Conservation (phyloP, 495 filamentous ascomycete species). For the Hypoxylon perforatum region DNA sequence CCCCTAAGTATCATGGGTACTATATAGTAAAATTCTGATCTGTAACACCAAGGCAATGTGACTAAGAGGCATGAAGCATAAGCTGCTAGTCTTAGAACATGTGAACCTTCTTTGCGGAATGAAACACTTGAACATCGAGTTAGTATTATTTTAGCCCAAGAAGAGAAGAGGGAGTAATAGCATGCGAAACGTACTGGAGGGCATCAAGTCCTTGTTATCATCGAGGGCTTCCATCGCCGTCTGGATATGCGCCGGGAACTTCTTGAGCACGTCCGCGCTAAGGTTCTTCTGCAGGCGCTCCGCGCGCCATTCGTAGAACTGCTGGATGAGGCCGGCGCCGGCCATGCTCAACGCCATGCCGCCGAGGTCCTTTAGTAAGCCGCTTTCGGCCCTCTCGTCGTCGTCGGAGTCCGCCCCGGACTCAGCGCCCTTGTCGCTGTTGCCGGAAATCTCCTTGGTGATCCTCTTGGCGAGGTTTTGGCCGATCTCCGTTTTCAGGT, state of each 20-base stretch:
- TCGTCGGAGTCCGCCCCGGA: conserved; percentile 41
- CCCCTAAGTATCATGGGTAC: too few relatives aligned
- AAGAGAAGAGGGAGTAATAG: conserved; percentile 12
- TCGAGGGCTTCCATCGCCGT: conserved; percentile 51
- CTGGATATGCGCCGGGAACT: conserved; percentile 47
- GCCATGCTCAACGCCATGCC: conserved; percentile 40
- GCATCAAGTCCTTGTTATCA: conserved; percentile 52
- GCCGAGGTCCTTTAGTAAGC: conserved; percentile 35
- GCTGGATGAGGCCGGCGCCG: conserved; percentile 43
- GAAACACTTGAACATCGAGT: conserved; percentile 34
- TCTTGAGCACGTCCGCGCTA: conserved; percentile 48
- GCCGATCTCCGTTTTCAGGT: conserved; percentile 25
- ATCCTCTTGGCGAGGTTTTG: conserved; percentile 19
- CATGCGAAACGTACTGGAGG: conserved; percentile 41
- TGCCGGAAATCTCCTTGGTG: conserved; percentile 12
- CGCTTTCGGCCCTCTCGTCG: conserved; percentile 15
- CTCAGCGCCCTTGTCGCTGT: conserved; percentile 7
- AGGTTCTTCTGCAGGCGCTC: conserved; percentile 47
- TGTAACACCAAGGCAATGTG: too few relatives aligned
- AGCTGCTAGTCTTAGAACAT: conserved; percentile 40
- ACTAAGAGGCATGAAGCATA: not conserved
- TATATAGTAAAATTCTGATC: too few relatives aligned
- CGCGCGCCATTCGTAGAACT: conserved; percentile 46
- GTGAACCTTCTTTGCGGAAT: conserved; percentile 45
- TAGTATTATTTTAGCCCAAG: conserved; percentile 5